Percentiles rank a stretch among this genome's conserved stretches.
Evolutionary conservation across 306 rosid species (phyloP).

Genomic region (Quercus gilva): DNA sequence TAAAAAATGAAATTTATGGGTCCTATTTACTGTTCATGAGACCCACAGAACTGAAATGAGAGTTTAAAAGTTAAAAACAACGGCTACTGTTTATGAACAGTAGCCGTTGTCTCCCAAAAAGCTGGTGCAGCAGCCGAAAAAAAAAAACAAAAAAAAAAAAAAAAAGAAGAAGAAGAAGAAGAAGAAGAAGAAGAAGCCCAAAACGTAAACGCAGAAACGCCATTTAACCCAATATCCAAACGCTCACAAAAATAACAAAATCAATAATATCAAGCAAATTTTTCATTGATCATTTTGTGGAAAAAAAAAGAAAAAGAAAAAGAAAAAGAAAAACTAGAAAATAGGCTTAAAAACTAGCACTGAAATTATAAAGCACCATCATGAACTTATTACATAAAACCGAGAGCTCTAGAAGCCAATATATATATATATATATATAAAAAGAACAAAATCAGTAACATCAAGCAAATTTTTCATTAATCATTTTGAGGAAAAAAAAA

Average conservation of each 20-base stretch:
- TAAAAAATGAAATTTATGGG: too few relatives aligned
- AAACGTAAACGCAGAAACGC: too few relatives aligned
- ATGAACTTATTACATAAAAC: not conserved
- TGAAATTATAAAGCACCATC: constrained; percentile 2
- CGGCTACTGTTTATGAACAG: too few relatives aligned
- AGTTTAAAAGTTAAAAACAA: too few relatives aligned
- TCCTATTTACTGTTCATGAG: too few relatives aligned
- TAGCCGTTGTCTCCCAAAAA: too few relatives aligned
- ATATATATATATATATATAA: not conserved
- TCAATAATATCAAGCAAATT: not conserved
- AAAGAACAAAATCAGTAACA: not conserved
- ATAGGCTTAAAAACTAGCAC: not conserved
- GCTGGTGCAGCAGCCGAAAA: too few relatives aligned
- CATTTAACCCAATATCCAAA: too few relatives aligned
- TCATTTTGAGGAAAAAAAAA: not conserved
- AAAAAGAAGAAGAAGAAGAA: too few relatives aligned
- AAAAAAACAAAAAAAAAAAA: too few relatives aligned
- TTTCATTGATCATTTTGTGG: not conserved
- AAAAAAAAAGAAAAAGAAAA: not conserved
- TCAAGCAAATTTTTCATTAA: not conserved
- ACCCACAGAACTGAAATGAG: too few relatives aligned
- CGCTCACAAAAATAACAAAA: not conserved
- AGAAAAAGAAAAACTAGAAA: not conserved
- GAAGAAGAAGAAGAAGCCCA: too few relatives aligned
- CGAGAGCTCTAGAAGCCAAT: not conserved